Percentiles rank a stretch among this genome's conserved stretches.
These are phyloP conservation scores for Eimeria falciformis DNA, from an alignment of 169 alveolate species.

Conservation along the genomic window DNA sequence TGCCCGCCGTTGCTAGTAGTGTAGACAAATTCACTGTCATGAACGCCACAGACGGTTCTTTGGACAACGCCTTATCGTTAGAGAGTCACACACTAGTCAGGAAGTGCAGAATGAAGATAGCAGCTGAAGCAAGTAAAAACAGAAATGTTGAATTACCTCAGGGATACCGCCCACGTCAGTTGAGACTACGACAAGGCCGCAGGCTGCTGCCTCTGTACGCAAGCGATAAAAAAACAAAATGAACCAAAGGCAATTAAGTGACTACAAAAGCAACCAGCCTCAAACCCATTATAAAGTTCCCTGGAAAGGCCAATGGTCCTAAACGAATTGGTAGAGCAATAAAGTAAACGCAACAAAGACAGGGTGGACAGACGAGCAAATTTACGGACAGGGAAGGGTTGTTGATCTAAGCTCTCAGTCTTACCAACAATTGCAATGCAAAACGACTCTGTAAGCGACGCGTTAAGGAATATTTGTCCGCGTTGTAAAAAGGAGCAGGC, in stretches of 20 bases:
- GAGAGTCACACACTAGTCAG: background rate
- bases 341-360: too few species aligned
- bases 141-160: slow-evolving; percentile 85
- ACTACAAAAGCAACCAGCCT: too few species aligned
- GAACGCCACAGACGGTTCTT: background rate
- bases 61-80: background rate
- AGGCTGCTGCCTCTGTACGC: slow-evolving; percentile 98
- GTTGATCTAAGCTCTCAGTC: background rate
- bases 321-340: too few species aligned
- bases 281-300: too few species aligned
- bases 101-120: background rate
- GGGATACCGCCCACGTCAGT: slow-evolving; percentile 99
- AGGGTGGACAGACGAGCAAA: too few species aligned
- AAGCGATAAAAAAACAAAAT: background rate
- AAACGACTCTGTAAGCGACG: slow-evolving; percentile 99
- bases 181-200: slow-evolving; percentile 97
- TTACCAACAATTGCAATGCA: slow-evolving; percentile 97
- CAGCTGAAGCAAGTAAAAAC: background rate
- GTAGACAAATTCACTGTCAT: background rate
- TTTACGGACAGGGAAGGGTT: too few species aligned
- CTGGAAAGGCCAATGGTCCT: too few species aligned
- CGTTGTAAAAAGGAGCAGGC: slow-evolving; percentile 95
- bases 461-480: slow-evolving; percentile 98
- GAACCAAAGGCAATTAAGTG: too few species aligned
- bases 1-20: too few species aligned